Evolutionary conservation across 2,329 filamentous ascomycete genomes (phyloP).

Genomic region (Venturia effusa): DNA sequence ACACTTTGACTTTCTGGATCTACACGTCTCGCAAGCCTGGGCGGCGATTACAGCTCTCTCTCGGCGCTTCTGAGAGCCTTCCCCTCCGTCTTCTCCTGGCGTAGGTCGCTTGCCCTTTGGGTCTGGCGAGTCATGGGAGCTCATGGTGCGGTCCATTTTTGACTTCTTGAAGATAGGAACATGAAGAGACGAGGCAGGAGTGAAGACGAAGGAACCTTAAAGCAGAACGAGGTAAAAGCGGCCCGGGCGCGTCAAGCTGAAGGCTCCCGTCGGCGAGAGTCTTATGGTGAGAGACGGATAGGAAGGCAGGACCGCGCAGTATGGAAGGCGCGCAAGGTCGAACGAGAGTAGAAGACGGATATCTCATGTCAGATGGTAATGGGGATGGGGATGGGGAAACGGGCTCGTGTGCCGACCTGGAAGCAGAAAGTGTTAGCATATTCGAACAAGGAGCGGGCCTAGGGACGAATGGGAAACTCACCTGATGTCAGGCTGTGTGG

Average conservation of each 20-base stretch:
- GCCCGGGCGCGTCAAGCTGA: too few species aligned
- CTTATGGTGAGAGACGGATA: too few species aligned
- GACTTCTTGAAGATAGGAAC: neutral
- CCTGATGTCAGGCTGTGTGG: neutral
- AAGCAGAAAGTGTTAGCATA: neutral
- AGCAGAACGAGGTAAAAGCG: too few species aligned
- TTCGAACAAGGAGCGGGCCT: neutral
- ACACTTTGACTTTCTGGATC: slow-evolving; percentile 52
- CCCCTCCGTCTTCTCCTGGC: neutral
- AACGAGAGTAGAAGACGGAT: neutral
- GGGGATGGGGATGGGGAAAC: neutral
- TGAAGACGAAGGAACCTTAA: too few species aligned
- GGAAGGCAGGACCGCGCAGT: neutral
- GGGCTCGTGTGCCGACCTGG: neutral
- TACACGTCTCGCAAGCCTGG: slow-evolving; percentile 50
- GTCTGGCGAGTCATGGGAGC: neutral
- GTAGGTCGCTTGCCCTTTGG: neutral
- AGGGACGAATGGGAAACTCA: neutral
- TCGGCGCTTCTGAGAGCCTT: slow-evolving; percentile 1
- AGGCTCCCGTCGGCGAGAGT: too few species aligned
- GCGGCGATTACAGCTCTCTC: slow-evolving; percentile 36
- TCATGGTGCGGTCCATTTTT: neutral
- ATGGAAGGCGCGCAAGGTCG: neutral
- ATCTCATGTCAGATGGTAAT: neutral
- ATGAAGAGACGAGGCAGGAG: neutral